Conservation (phyloP, 305 asterid genomes). For the Coffea humblotiana region DNA sequence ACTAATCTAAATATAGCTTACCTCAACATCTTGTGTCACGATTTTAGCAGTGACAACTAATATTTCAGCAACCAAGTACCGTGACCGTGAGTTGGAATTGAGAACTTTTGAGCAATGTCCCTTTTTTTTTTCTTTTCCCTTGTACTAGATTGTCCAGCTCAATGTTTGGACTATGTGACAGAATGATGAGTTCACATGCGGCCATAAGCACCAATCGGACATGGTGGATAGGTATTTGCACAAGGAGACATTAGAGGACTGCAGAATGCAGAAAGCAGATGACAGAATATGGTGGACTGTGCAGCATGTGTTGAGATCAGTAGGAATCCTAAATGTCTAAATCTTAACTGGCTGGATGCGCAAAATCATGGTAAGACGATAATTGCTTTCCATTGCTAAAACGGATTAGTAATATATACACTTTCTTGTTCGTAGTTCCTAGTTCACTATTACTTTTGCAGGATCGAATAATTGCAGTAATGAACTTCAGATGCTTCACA, state of each 20-base stretch:
- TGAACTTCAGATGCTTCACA: not conserved
- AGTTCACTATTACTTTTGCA: not conserved
- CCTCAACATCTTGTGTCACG: not conserved
- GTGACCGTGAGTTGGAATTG: not conserved
- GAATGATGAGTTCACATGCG: conserved; percentile 7
- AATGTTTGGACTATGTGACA: not conserved
- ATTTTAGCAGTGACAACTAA: not conserved
- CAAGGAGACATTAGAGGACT: not conserved
- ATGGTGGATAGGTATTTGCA: not conserved
- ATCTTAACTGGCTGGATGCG: not conserved
- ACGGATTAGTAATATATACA: not conserved
- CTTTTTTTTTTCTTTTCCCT: not conserved
- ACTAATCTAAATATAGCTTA: no score
- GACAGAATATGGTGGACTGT: conserved; percentile 8
- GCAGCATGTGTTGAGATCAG: conserved; percentile 10
- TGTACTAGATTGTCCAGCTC: conserved; percentile 11
- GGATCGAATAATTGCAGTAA: not conserved
- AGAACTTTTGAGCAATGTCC: not conserved
- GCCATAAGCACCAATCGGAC: not conserved
- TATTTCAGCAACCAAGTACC: not conserved
- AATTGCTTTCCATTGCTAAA: not conserved
- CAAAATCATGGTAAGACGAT: not conserved
- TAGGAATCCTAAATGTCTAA: not conserved
- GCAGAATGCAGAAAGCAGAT: conserved; percentile 3
- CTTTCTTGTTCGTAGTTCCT: not conserved